Evolutionary conservation across 2,329 filamentous ascomycete genomes (phyloP).

Genomic region (Aspergillus sp.): DNA sequence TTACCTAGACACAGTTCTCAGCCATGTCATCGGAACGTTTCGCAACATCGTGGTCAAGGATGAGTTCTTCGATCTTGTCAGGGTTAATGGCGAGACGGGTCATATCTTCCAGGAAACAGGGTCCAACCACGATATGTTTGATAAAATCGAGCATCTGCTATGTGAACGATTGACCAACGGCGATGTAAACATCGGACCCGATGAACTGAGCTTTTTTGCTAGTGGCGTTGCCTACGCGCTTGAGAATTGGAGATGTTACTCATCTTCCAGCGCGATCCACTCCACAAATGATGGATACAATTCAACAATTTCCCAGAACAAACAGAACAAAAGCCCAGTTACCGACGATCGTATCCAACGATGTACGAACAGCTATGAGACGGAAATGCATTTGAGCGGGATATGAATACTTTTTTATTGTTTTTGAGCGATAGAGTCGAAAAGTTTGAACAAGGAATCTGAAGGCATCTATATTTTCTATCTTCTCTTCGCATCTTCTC

Average conservation of each 20-base stretch:
- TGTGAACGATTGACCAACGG: slow-evolving; percentile 33
- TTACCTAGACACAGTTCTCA: slow-evolving; percentile 38
- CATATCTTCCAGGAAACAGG: slow-evolving; percentile 10
- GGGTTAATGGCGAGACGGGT: slow-evolving; percentile 25
- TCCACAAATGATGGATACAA: background rate
- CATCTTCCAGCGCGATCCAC: background rate
- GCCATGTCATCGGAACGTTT: slow-evolving; percentile 42
- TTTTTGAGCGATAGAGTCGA: background rate
- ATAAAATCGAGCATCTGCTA: slow-evolving; percentile 36
- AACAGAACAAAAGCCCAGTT: background rate
- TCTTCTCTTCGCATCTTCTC: background rate
- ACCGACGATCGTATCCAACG: background rate
- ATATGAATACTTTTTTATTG: background rate
- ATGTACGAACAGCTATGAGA: slow-evolving; percentile 7
- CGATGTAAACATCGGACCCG: slow-evolving; percentile 30
- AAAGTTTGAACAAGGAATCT: background rate
- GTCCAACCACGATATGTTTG: slow-evolving; percentile 25
- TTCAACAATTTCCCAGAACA: background rate
- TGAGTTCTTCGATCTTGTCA: slow-evolving; percentile 36
- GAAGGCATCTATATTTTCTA: background rate
- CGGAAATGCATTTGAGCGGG: background rate
- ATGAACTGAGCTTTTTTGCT: slow-evolving; percentile 43
- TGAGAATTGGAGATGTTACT: slow-evolving; percentile 18
- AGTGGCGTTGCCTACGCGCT: slow-evolving; percentile 38
- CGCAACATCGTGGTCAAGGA: slow-evolving; percentile 39